Evolutionary conservation across 306 rosid species (phyloP), one percentile per base, ranked within the genome.

Genomic region (Phaseolus lunatus): DNA sequence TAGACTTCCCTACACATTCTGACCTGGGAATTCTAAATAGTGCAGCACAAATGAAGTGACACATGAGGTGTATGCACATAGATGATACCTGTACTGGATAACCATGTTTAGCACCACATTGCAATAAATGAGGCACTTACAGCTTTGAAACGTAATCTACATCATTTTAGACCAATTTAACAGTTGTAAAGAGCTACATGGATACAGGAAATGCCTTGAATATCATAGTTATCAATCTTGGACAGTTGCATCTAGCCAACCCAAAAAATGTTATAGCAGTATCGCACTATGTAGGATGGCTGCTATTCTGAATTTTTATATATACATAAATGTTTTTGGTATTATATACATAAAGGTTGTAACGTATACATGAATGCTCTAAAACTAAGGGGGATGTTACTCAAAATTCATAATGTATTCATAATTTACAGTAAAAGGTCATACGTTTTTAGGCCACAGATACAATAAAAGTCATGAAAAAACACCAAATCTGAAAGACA

Each of bases 71-170:
- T 49, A 43, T 23, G 14, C 75, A 35, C 39, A 35, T 9, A 35
- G 8, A 44, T 11, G 16, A 54, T 7, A 22, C 68, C 7, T 5
- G 67, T 20, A 18, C 19, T 65, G 70, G 44, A 35, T 19, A 74
- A 67, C 76, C 29, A 57, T 57, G 35, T 47, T 22, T 70, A 47
- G 72, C 66, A 45, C 31, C 64, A 54, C 45, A 73, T 73, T 65
- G 41, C 70, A 45, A 66, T 18, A 73, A 14, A 73, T 22, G n/a
- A 44, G 49, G 14, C 66, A 45, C 49, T 33, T 47, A 57, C 80
- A 56, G 24, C 20, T 53, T 74, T 45, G 41, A 52, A 41, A 66
- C 75, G n/a, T 29, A 45, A 48, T 69, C 44, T 59, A 37, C 13
- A 57, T 20, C 39, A 63, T 59, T 50, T 19, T 67, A 72, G 49